Evolutionary conservation across 164 flowering plant genomes (phyloP), one percentile per base, ranked within the genome.

Genomic region (Paratinospora sagittata): DNA sequence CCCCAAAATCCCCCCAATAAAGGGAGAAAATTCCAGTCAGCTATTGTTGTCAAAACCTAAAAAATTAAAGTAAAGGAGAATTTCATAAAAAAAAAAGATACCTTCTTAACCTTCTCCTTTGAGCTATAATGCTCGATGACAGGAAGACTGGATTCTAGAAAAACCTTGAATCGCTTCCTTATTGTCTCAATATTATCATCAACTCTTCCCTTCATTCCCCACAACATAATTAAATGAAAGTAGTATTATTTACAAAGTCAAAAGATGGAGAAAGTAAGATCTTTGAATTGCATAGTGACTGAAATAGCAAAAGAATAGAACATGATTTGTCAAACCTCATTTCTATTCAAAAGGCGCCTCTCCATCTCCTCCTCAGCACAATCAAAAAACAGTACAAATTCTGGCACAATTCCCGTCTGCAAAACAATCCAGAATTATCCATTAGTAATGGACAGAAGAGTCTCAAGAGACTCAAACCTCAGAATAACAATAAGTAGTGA

Each of bases 341-440:
- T 96, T 78, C 98, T 82, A 60, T 77, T 72, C 79, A 96, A 69
- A 75, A 96, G 85, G 34, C 96, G 95, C 86, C 79, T 88, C 86
- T 96, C 96, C 99, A 96, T 92, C 82, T 96, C 97, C 71, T 90
- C 89, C 76, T 91, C 95, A 7, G 95, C 52, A 80, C 99, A 96
- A 73, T 91, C 86, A 76, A 92, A 91, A 74, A 84, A 91, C 63
- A 90, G 81, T 41, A 95, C 89, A 73, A 90, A 88, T 60, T 80
- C 86, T 55, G 99, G 98, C 65, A 70, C 83, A 37, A 93, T 92
- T 72, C 86, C 80, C 36, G 97, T 96, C 99, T 96, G 95, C 83
- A 84, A 68, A 68, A 73, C 23, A 73, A 78, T 23, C 63, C 70
- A 37, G 8, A 33, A 11, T 55, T 41, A 63, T 47, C 8, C 39